Base-by-base conservation (phyloP, 305 asterid species). In the Andrographis paniculata region DNA sequence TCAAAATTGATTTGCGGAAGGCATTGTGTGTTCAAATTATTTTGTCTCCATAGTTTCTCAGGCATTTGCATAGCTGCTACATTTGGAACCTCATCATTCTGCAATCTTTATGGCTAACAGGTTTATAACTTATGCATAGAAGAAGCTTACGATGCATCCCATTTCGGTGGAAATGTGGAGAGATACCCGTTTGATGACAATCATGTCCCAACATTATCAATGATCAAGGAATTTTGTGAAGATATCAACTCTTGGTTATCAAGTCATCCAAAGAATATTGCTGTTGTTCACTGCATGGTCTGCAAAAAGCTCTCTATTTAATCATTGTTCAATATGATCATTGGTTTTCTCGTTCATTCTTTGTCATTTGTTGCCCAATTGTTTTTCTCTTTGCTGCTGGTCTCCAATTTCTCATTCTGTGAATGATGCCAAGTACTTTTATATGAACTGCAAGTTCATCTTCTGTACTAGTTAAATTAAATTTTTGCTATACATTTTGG, bases 271-370 rank as follows among this genome's bases (percentile, higher is more conserved):
- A 69, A 79, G 59, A 85, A 85, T 61, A 69, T 77, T 20, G 93
- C 85, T 19, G 95, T 77, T 44, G 68, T 85, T 40, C 94, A 85
- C 60, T 85, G 95, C 91, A 81, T 79, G 94, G 93, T 84, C 51
- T 1, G 42, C 60, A 4, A 31, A 48, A 45, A 35, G 30, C 55
- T 23, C 20, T 9, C 22, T 40, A 14, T 56, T 5, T 24, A 27
- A 5, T 18, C 17, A 5, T 19, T 60, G 15, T 18, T 31, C 35
- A n/a, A 10, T 12, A 20, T 42, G 15, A 9, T 40, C 38, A 27
- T 14, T 33, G n/a, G n/a, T n/a, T n/a, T n/a, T n/a, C n/a, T n/a
- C n/a, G n/a, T n/a, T n/a, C n/a, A n/a, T n/a, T n/a, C n/a, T n/a
- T n/a, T n/a, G n/a, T n/a, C n/a, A n/a, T n/a, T n/a, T n/a, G 13